Base-by-base conservation (phyloP, 805 yeast genomes). In the Zygosaccharomyces gambellarensis region DNA sequence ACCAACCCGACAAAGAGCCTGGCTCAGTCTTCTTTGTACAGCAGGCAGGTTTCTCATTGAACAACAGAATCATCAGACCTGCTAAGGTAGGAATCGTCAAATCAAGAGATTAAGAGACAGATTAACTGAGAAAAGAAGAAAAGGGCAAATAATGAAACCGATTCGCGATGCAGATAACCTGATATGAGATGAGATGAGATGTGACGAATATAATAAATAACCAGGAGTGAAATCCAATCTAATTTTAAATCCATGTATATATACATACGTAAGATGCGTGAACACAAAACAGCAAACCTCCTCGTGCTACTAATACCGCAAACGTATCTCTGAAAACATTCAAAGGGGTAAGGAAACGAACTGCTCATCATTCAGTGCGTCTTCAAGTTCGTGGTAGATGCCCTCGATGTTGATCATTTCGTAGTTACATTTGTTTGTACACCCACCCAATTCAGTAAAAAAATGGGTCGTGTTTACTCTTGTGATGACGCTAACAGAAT, bases 41-140 rank as follows among this genome's bases (percentile, higher is more conserved):
- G 73, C 96, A 87, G 72, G 78, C 84, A 22, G 97, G 97, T 39
- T 90, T 83, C 73, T 82, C 84, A 51, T 77, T 89, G 63, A 89
- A 89, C 72, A 81, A 85, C 60, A 80, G 97, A 67, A 96, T 90
- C 30, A 77, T 90, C 66, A 81, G 97, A 72, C 95, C 97, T 29
- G 96, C 97, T 51, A 90, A 90, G 77, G 97, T 90, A 57, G 97
- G 97, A 60, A 80, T 90, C 63, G 97, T 90, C 57, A 87, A 85
- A 73, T 80, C 70, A 47, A 47, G 49, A 27, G 55, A 52, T 23
- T 42, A 21, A 42, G 14, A 30, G 28, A 5, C 6, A 8, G 9
- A 8, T 6, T 34, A 14, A 17, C 11, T 14, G 9, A 34, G 38
- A 17, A 34, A 34, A 34, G 10, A 5, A 8, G 22, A 17, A 9